phyloP scores from a whole-genome alignment of 1,284 basidiomycete species.

The Leucoagaricus sp. region DNA sequence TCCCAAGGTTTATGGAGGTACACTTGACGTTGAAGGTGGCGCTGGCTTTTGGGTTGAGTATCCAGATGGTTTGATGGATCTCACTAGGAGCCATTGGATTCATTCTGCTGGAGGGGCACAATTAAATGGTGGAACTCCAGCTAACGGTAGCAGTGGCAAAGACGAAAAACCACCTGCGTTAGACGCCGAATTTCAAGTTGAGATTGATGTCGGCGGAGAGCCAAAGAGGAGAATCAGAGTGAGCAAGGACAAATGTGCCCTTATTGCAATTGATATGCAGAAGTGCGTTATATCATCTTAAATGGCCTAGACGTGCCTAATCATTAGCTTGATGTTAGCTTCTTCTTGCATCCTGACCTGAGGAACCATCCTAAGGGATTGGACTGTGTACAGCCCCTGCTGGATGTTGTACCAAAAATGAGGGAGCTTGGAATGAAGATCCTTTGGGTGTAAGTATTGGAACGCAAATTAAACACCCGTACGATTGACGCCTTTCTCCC shows the following conservation, averaged over 20 bases:
- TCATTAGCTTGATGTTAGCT: slow-evolving; percentile 36
- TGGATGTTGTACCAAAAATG: slow-evolving; percentile 49
- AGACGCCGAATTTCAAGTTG: slow-evolving; percentile 40
- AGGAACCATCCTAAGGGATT: slow-evolving; percentile 57
- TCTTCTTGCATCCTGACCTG: slow-evolving; percentile 66
- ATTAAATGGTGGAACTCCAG: background rate
- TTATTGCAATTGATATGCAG: slow-evolving; percentile 73
- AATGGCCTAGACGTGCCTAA: slow-evolving; percentile 4
- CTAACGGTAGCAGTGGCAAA: background rate
- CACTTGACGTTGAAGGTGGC: slow-evolving; percentile 22
- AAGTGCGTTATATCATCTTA: slow-evolving; percentile 44
- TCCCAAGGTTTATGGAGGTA: slow-evolving; percentile 54
- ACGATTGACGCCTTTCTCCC: background rate
- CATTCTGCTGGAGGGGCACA: background rate
- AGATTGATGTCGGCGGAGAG: slow-evolving; percentile 54
- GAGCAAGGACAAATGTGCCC: slow-evolving; percentile 49
- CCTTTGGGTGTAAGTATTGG: slow-evolving; percentile 59
- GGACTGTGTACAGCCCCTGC: slow-evolving; percentile 56
- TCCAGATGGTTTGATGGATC: slow-evolving; percentile 61
- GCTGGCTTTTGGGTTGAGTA: slow-evolving; percentile 69
- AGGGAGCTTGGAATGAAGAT: slow-evolving; percentile 58
- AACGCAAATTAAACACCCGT: background rate
- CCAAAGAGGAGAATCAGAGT: slow-evolving; percentile 46
- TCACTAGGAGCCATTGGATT: slow-evolving; percentile 40
- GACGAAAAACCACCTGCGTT: slow-evolving; percentile 33